Evolutionary conservation across 495 filamentous ascomycete genomes (phyloP).

Genomic region (Lepraria neglecta): DNA sequence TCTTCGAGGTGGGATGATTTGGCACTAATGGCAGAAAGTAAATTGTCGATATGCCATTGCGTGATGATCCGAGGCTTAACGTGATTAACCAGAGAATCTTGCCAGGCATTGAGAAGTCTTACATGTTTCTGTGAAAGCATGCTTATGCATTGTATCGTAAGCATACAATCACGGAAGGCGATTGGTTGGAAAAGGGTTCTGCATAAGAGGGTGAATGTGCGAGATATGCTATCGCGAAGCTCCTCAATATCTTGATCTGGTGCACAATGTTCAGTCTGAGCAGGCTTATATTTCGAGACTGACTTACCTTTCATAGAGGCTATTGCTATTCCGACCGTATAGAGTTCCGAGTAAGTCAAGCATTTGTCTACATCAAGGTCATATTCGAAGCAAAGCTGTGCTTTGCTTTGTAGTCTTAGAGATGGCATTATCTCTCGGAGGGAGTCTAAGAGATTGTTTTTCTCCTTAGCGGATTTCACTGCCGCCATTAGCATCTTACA

Average conservation of each 20-base stretch:
- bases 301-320: conserved; percentile 7
- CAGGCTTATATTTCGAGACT: no score
- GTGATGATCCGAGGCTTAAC: conserved; percentile 43
- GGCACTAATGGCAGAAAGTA: conserved; percentile 51
- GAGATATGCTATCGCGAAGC: conserved; percentile 6
- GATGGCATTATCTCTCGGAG: conserved; percentile 2
- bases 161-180: conserved; percentile 6
- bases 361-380: background rate
- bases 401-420: conserved; percentile 7
- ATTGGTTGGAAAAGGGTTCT: conserved; percentile 4
- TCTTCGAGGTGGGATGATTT: conserved; percentile 44
- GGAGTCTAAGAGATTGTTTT: background rate
- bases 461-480: conserved; percentile 3
- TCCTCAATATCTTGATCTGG: conserved; percentile 5
- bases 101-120: no score
- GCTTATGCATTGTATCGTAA: conserved; percentile 22
- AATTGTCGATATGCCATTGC: conserved; percentile 65
- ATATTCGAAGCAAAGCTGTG: conserved; percentile 3
- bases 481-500: background rate
- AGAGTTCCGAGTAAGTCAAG: conserved; percentile 1
- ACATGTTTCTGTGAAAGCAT: conserved; percentile 21
- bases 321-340: background rate
- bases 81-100: background rate
- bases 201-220: background rate
- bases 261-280: background rate